Evolutionary conservation across 306 rosid genomes (phyloP).

Genomic region (Sechiopsis laciniata): DNA sequence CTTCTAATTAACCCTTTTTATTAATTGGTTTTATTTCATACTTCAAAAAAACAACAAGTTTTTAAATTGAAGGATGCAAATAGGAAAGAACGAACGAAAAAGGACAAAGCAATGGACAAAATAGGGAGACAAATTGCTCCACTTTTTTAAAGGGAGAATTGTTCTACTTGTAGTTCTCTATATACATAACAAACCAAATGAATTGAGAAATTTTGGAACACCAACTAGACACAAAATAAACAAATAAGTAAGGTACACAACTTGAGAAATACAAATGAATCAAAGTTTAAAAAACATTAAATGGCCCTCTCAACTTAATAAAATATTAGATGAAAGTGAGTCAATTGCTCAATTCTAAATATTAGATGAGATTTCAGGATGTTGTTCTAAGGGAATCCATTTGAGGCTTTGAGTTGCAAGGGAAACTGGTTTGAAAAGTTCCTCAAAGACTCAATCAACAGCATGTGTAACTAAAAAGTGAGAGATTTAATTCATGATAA

Average conservation of each 20-base stretch:
- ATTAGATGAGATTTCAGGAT: slow-evolving; percentile 33
- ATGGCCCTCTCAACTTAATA: no score
- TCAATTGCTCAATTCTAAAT: slow-evolving; percentile 47
- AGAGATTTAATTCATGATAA: no score
- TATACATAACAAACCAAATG: no score
- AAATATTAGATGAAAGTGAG: slow-evolving; percentile 26
- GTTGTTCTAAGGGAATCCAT: slow-evolving; percentile 49
- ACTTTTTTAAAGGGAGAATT: neutral
- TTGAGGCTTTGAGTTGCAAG: slow-evolving; percentile 43
- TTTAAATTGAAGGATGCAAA: neutral
- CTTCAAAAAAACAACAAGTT: neutral
- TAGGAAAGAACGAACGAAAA: neutral
- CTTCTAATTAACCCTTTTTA: neutral
- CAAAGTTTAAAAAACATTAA: no score
- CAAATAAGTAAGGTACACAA: no score
- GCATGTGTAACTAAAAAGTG: no score
- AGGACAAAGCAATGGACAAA: neutral
- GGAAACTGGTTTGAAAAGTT: slow-evolving; percentile 37
- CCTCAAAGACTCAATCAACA: slow-evolving; percentile 23
- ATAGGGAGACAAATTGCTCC: neutral
- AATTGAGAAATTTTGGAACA: no score
- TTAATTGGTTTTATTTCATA: neutral
- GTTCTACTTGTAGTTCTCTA: neutral
- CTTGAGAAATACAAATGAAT: no score
- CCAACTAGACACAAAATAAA: no score